Evolutionary conservation across 257 asterid species (phyloP), one percentile per base, ranked within the genome.

Genomic region (Solanum okadae): DNA sequence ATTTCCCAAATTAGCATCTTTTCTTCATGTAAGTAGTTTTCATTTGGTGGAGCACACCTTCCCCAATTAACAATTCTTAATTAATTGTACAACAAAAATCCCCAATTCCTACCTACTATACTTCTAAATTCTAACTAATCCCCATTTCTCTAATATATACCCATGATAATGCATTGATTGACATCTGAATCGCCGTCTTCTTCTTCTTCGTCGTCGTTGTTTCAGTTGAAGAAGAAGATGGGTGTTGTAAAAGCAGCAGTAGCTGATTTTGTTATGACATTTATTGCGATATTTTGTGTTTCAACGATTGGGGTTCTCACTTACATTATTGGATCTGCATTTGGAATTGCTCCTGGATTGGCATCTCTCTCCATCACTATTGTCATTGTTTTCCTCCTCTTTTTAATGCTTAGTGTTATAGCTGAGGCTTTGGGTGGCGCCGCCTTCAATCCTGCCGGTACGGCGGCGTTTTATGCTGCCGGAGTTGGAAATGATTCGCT

Each of bases 361-460:
- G 90, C 97, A 10, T n/a, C 93, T 33, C 92, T 93, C 8, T 75
- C 90, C 49, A 90, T 96, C 91, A 95, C 96, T 25, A 94, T 95
- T 1, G 49, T 85, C 6, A 88, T 96, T 16, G 34, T 96, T 71
- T 94, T 93, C 77, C 9, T 88, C 2, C 89, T 94, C 49, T 37
- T 95, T 84, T 92, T 95, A 90, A 42, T 94, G 2, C 95, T 96
- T 42, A 95, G 98, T 29, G 88, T 91, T 90, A 87, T 96, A 52
- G 94, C 94, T 10, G 93, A 94, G 91, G 89, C 92, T 16, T 56
- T 96, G 33, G 98, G 98, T 77, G 98, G 99, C 12, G 99, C 99
- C 59, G 90, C 93, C 79, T 96, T 96, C 87, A 96, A 95, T 70
- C 98, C 98, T 77, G 94, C 98, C 31, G 98, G 92, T 84, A 94